phyloP scores from a whole-genome alignment of 495 filamentous ascomycete genomes.

The Penicillium robsamsonii region DNA sequence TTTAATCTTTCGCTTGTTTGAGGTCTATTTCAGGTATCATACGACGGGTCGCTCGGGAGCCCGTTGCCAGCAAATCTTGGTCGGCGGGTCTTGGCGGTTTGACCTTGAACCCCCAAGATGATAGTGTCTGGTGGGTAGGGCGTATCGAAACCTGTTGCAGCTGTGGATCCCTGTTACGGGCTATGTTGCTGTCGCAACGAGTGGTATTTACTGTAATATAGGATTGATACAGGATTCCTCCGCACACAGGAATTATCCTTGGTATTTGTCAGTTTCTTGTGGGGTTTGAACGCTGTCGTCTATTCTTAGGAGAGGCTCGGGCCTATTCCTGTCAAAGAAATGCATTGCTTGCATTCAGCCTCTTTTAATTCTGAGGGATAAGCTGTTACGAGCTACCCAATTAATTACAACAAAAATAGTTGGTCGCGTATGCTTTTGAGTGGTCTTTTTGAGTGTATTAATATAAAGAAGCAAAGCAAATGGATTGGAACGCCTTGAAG shows the following conservation, averaged over 20 bases:
- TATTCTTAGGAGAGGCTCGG: neutral
- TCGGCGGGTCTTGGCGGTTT: slow-evolving; percentile 4
- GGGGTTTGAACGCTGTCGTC: neutral
- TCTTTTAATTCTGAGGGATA: neutral
- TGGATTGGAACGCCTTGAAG: no score
- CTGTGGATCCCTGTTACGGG: neutral
- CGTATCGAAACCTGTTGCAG: slow-evolving; percentile 1
- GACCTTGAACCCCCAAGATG: neutral
- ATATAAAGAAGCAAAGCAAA: no score
- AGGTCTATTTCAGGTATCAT: neutral
- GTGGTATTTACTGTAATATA: slow-evolving; percentile 4
- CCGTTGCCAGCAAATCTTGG: slow-evolving; percentile 5
- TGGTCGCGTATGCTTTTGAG: no score
- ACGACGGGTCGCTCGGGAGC: neutral
- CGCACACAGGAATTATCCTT: neutral
- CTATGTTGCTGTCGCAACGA: slow-evolving; percentile 6
- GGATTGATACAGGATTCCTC: neutral
- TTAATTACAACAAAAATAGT: neutral
- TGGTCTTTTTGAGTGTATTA: no score
- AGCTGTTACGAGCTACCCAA: neutral
- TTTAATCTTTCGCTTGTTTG: neutral
- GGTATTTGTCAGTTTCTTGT: neutral
- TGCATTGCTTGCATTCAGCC: neutral
- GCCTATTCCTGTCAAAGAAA: neutral
- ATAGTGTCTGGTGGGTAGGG: neutral